phyloP scores from a whole-genome alignment of 257 asterid species.

The Eustoma russellianum region DNA sequence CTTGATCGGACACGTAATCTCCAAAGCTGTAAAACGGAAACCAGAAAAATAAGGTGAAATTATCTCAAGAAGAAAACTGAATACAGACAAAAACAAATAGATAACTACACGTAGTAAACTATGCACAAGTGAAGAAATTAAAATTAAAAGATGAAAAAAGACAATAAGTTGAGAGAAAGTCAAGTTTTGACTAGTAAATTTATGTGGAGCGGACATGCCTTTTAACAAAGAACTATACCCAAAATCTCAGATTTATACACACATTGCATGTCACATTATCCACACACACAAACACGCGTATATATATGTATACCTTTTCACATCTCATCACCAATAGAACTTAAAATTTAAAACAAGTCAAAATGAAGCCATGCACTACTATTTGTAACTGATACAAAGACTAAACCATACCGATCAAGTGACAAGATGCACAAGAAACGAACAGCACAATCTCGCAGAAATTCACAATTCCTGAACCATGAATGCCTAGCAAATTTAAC shows the following conservation, averaged over 20 bases:
- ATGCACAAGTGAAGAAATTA: too few species aligned
- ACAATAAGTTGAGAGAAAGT: too few species aligned
- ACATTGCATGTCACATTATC: too few species aligned
- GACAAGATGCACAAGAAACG: conserved; percentile 94
- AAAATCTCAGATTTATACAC: too few species aligned
- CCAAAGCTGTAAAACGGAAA: conserved; percentile 59
- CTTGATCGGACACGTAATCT: conserved; percentile 97
- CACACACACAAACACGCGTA: too few species aligned
- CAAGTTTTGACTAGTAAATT: too few species aligned
- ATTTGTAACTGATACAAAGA: conserved; percentile 6
- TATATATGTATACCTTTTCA: background rate
- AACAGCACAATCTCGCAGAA: conserved; percentile 96
- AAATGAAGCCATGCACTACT: too few species aligned
- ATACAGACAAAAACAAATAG: background rate
- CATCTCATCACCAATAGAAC: too few species aligned
- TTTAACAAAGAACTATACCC: background rate
- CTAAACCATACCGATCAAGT: conserved; percentile 76
- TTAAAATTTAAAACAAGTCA: too few species aligned
- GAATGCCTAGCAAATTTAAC: conserved; percentile 80
- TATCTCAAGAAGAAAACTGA: background rate
- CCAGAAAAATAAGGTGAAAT: background rate
- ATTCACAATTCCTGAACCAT: conserved; percentile 82
- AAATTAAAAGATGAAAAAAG: too few species aligned
- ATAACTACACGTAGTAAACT: too few species aligned
- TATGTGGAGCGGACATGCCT: background rate